Base-by-base conservation (phyloP, 208 protist species). In the Acanthamoeba lenticulata region DNA sequence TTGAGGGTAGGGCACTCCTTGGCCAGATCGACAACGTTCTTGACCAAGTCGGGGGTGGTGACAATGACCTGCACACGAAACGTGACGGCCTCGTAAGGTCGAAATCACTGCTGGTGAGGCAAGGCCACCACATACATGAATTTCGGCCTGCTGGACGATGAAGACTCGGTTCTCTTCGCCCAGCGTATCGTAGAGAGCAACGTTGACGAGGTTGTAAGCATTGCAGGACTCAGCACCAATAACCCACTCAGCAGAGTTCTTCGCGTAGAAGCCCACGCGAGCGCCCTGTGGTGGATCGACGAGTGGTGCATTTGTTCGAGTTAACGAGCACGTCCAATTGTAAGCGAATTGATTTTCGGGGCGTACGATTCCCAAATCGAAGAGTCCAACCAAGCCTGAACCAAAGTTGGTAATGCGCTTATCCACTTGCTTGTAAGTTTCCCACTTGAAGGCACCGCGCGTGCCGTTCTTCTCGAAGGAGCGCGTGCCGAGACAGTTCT, bases 171-270 rank as follows among this genome's bases (percentile, higher is more conserved):
- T 94, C 47, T 94, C 86, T 32, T 94, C 81, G 93, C 97, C 97
- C 2, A 98, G 86, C 24, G 96, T 97, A 38, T 96, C 96, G 85
- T 97, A 97, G 40, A 97, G 90, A 32, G 96, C 77, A 44, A 97
- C 96, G 60, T 45, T 81, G 15, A 94, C 72, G 11, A 97, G 44
- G 94, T 29, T 81, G 69, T 94, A 57, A 19, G 92, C 74, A 47
- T 94, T 72, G 24, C 42, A 81, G 38, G 79, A 94, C 42, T 95
- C 69, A 52, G 96, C 95, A 34, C 90, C 67, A 42, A 97, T 40
- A 44, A 95, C 88, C 96, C 96, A 97, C 77, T 97, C 95, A 57
- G 86, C 65, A 72, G 95, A 65, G 88, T 97, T 97, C 44, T 95
- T 96, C 34, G 95, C 57, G 38, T 94, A 96, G 42, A 97, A 94